phyloP scores from a whole-genome alignment of 1,139 yeast genomes.

The Yamadazyma epiphylla region DNA sequence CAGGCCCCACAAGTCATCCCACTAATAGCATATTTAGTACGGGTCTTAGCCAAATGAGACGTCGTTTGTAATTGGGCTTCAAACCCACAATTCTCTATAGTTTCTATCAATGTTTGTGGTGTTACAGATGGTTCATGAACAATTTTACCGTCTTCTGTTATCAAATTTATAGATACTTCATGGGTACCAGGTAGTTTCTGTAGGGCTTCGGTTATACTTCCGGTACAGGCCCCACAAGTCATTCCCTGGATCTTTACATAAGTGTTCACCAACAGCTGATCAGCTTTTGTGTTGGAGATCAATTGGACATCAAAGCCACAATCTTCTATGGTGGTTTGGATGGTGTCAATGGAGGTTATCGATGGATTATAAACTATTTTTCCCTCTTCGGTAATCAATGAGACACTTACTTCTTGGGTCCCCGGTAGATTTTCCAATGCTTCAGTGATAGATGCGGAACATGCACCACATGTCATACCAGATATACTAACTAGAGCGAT shows the following conservation, averaged over 20 bases:
- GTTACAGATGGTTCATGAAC: conserved; percentile 14
- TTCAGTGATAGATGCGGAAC: conserved; percentile 28
- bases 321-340: conserved; percentile 27
- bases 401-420: conserved; percentile 23
- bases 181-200: conserved; percentile 20
- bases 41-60: neutral
- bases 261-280: conserved; percentile 1
- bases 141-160: conserved; percentile 33
- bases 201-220: conserved; percentile 30
- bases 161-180: conserved; percentile 27
- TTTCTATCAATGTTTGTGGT: conserved; percentile 12
- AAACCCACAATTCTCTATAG: conserved; percentile 36
- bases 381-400: conserved; percentile 37
- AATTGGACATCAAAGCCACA: conserved; percentile 35
- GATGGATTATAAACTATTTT: conserved; percentile 17
- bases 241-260: conserved; percentile 20
- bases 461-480: conserved; percentile 42
- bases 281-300: conserved; percentile 1
- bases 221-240: conserved; percentile 43
- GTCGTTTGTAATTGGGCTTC: conserved; percentile 17
- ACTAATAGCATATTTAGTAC: conserved; percentile 22
- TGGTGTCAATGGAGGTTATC: conserved; percentile 6
- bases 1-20: conserved; percentile 95
- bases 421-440: conserved; percentile 20
- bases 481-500: conserved; percentile 15